phyloP scores from a whole-genome alignment of 2,329 filamentous ascomycete genomes.

The Sphaerostilbella broomeana region DNA sequence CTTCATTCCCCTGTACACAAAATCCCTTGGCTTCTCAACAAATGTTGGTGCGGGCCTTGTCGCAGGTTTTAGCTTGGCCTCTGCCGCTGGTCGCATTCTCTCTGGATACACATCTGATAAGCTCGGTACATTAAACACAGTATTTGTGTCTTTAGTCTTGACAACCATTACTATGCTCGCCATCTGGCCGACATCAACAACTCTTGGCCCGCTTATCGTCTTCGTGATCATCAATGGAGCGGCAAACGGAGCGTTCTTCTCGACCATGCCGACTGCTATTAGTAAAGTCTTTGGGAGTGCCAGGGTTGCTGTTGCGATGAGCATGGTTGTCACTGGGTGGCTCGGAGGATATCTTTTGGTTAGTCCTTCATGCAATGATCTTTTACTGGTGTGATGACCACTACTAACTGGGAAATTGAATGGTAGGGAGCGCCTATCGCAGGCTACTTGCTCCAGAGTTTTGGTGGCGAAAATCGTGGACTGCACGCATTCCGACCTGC shows the following conservation, averaged over 20 bases:
- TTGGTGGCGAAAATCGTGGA: constrained; percentile 39
- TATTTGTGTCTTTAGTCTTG: constrained; percentile 41
- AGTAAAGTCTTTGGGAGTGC: constrained; percentile 49
- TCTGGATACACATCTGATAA: constrained; percentile 47
- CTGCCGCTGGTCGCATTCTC: constrained; percentile 46
- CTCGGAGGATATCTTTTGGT: constrained; percentile 50
- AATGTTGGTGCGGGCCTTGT: constrained; percentile 47
- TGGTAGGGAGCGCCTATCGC: constrained; percentile 48
- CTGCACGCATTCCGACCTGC: constrained; percentile 48
- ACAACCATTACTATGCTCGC: constrained; percentile 50
- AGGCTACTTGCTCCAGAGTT: constrained; percentile 48
- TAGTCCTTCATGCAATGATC: constrained; percentile 20
- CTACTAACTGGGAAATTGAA: neutral
- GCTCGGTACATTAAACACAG: constrained; percentile 46
- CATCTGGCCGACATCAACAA: constrained; percentile 52
- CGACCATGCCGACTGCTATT: constrained; percentile 53
- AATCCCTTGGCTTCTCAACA: constrained; percentile 43
- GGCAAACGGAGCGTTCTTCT: constrained; percentile 55
- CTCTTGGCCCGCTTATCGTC: constrained; percentile 42
- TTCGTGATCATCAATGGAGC: constrained; percentile 53
- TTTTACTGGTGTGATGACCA: neutral
- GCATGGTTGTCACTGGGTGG: constrained; percentile 55
- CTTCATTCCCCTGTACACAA: constrained; percentile 49
- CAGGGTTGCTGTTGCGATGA: constrained; percentile 48
- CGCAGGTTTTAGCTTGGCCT: constrained; percentile 53